Conservation (phyloP, 2,329 filamentous ascomycete genomes). For the Trichoderma atrobrunneum region DNA sequence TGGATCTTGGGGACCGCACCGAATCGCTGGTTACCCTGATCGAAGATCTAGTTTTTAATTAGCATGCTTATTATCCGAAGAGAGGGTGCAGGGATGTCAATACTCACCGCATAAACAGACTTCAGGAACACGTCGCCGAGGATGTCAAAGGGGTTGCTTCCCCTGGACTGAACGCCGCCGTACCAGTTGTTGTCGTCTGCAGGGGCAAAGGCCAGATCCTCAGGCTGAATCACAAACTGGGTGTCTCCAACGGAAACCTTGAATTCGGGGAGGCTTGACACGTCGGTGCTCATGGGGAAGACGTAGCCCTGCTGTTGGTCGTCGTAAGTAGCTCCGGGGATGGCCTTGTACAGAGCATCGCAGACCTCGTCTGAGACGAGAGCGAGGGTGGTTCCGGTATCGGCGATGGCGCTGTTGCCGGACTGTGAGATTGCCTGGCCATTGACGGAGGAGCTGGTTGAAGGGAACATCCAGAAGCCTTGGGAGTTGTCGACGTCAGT, state of each 20-base stretch:
- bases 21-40: slow-evolving; percentile 13
- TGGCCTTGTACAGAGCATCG: slow-evolving; percentile 46
- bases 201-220: not conserved
- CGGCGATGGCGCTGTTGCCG: slow-evolving; percentile 50
- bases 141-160: slow-evolving; percentile 10
- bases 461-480: slow-evolving; percentile 59
- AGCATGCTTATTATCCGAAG: not conserved
- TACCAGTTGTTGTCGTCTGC: slow-evolving; percentile 7
- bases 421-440: slow-evolving; percentile 23
- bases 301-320: slow-evolving; percentile 42
- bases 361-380: slow-evolving; percentile 54
- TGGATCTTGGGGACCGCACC: slow-evolving; percentile 11
- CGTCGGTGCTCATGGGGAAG: slow-evolving; percentile 34
- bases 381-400: slow-evolving; percentile 62
- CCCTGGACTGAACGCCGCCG: slow-evolving; percentile 2
- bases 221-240: slow-evolving; percentile 9
- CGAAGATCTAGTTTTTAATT: not conserved
- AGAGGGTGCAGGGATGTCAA: not conserved
- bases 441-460: slow-evolving; percentile 25
- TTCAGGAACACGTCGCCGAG: slow-evolving; percentile 9
- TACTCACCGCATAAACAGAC: slow-evolving; percentile 6
- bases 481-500: slow-evolving; percentile 58
- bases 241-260: slow-evolving; percentile 7
- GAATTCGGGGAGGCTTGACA: not conserved
- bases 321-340: slow-evolving; percentile 43